Conservation (phyloP, 345 rosid species). For the Gynandropsis gynandra region DNA sequence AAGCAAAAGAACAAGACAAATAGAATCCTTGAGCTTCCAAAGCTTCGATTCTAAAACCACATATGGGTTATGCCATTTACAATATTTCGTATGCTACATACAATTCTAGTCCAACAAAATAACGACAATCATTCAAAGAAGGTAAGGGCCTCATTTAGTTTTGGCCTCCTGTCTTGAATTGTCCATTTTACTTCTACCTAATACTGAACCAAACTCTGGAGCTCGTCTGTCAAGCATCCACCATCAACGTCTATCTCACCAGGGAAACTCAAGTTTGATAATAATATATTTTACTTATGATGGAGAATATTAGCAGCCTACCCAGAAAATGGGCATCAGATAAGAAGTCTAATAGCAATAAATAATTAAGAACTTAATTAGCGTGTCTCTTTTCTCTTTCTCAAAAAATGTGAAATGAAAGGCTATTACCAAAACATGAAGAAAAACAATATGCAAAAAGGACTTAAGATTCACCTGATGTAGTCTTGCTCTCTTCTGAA, state of each 20-base stretch:
- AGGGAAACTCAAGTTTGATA: not conserved
- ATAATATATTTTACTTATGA: not conserved
- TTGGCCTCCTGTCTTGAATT: not conserved
- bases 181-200: constrained; percentile 1
- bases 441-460: constrained; percentile 1
- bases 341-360: not conserved
- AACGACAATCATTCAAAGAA: not conserved
- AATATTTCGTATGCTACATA: not conserved
- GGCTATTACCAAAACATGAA: constrained; percentile 8
- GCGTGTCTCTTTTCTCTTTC: constrained; percentile 6
- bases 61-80: not conserved
- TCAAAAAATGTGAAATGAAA: constrained; percentile 8
- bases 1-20: constrained; percentile 13
- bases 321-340: not conserved
- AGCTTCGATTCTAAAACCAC: constrained; percentile 4
- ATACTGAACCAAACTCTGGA: not conserved
- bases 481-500: constrained; percentile 67
- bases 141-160: not conserved
- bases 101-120: not conserved
- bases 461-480: constrained; percentile 46
- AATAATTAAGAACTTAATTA: not conserved
- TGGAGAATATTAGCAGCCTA: constrained; percentile 5
- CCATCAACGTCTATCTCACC: constrained; percentile 1
- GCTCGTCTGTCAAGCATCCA: constrained; percentile 3
- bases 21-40: constrained; percentile 4